A percentile compares a stretch with the other conserved stretches of the same genome.
phyloP scores from a whole-genome alignment of 768 basidiomycete genomes.

The Clitopilus hobsonii region DNA sequence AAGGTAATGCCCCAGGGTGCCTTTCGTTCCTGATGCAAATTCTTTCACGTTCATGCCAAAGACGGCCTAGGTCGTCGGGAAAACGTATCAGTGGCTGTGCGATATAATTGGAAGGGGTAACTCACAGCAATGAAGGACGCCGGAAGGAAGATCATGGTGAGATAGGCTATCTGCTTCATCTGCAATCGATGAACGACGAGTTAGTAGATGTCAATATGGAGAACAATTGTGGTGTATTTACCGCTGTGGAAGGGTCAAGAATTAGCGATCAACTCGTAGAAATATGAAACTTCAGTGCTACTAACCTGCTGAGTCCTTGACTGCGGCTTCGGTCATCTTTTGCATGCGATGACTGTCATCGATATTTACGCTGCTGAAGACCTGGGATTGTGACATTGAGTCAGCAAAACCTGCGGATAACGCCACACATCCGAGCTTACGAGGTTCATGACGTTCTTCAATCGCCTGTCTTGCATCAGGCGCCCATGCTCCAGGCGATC shows the following conservation, averaged over 20 bases:
- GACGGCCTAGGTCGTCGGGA: constrained; percentile 29
- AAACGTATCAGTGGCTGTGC: not conserved
- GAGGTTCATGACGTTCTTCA: constrained; percentile 50
- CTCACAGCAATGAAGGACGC: constrained; percentile 48
- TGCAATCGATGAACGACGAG: constrained; percentile 9
- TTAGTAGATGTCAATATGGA: not conserved
- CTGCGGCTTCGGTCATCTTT: constrained; percentile 45
- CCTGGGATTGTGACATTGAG: constrained; percentile 26
- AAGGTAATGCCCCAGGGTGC: constrained; percentile 38
- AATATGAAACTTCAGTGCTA: constrained; percentile 5
- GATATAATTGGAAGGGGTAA: not conserved
- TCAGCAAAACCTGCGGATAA: not conserved
- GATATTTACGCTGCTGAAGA: constrained; percentile 57
- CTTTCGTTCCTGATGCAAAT: constrained; percentile 29
- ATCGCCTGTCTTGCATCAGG: constrained; percentile 40
- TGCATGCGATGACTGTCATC: constrained; percentile 49
- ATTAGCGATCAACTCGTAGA: constrained; percentile 1
- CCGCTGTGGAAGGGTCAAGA: constrained; percentile 11
- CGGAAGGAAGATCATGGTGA: constrained; percentile 60
- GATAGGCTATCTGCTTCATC: constrained; percentile 58
- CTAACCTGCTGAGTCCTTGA: constrained; percentile 44
- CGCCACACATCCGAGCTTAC: constrained; percentile 27
- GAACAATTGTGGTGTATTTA: constrained; percentile 7
- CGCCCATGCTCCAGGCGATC: constrained; percentile 35
- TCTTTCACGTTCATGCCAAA: constrained; percentile 59